Evolutionary conservation across 768 basidiomycete genomes (phyloP).

Genomic region (Suillus alpinus): DNA sequence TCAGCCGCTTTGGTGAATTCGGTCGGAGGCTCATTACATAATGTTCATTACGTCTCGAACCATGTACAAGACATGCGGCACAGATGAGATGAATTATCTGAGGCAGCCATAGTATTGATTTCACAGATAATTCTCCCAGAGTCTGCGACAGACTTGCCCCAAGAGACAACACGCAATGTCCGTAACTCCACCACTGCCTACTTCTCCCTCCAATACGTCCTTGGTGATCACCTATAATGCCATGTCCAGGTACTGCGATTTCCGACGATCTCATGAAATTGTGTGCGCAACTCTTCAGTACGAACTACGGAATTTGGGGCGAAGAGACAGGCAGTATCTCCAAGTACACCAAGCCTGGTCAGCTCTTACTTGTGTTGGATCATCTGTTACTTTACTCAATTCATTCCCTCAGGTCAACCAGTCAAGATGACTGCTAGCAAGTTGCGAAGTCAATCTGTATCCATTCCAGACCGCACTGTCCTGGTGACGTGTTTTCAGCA

Average conservation of each 20-base stretch:
- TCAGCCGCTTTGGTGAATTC: no score
- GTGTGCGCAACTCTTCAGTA: neutral
- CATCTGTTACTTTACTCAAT: neutral
- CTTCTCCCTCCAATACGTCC: neutral
- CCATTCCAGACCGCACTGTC: neutral
- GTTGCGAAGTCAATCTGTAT: neutral
- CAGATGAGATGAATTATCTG: no score
- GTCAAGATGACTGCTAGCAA: neutral
- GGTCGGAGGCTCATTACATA: no score
- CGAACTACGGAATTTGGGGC: neutral
- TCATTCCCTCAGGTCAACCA: neutral
- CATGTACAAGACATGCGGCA: no score
- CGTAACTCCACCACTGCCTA: neutral
- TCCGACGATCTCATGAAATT: neutral
- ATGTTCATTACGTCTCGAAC: no score
- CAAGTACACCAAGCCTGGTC: neutral
- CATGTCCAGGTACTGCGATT: neutral
- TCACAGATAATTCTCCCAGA: no score
- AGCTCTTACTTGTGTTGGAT: neutral
- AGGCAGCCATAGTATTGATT: no score
- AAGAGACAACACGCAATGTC: neutral
- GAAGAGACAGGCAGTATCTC: neutral
- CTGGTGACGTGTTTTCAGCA: neutral
- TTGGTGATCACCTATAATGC: neutral
- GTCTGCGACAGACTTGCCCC: no score